Conservation (phyloP, 2,329 filamentous ascomycete species). For the Cercospora brassicicola region DNA sequence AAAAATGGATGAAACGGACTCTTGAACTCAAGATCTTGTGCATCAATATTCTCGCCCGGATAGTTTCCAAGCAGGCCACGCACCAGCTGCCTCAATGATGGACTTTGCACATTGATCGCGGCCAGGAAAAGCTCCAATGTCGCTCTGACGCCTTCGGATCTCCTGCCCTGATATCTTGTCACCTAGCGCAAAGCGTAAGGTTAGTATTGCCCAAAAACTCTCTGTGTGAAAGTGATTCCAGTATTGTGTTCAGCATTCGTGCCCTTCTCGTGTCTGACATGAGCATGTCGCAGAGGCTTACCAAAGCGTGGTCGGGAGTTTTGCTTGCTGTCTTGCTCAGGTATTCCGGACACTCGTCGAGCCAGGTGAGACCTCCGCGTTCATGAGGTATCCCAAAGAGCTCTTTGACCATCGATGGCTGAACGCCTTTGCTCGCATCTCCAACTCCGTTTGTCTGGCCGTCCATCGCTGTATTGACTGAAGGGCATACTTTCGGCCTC, state of each 20-base stretch:
- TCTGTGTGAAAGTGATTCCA: not conserved
- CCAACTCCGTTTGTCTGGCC: not conserved
- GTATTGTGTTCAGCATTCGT: not conserved
- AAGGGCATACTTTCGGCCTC: not conserved
- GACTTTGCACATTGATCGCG: conserved; percentile 22
- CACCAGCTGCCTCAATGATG: conserved; percentile 18
- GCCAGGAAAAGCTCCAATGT: conserved; percentile 11
- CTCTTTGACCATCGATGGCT: conserved; percentile 16
- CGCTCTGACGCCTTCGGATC: conserved; percentile 14
- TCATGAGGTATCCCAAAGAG: conserved; percentile 22
- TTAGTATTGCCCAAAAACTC: not conserved
- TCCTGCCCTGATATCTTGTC: conserved; percentile 15
- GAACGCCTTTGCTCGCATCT: not conserved
- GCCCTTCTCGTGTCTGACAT: not conserved
- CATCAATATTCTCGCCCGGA: conserved; percentile 22
- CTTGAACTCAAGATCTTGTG: conserved; percentile 19
- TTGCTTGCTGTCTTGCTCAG: conserved; percentile 5
- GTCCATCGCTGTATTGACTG: not conserved
- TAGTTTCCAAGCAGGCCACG: conserved; percentile 18
- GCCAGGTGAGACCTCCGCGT: conserved; percentile 19
- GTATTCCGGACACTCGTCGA: conserved; percentile 18
- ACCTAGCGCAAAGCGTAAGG: not conserved
- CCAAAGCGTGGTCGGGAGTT: conserved; percentile 16
- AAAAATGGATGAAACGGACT: conserved; percentile 22
- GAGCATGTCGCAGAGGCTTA: not conserved